A percentile compares a stretch with the other conserved stretches of the same genome.
Conservation (phyloP, 345 rosid species). For the Gynandropsis gynandra region DNA sequence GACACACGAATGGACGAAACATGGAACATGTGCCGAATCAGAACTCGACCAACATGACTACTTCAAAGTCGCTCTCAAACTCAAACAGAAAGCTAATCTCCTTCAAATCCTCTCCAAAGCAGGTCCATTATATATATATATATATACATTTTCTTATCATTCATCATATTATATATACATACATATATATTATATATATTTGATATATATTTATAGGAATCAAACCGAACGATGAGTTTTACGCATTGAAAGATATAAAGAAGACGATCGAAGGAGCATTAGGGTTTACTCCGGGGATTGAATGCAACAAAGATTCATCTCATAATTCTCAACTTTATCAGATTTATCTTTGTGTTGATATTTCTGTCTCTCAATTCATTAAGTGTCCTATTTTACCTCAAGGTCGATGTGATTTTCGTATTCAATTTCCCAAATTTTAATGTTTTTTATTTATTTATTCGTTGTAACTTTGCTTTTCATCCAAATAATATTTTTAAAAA, state of each 20-base stretch:
- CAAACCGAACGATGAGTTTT: conserved; percentile 54
- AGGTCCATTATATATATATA: conserved; percentile 27
- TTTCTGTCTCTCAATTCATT: conserved; percentile 54
- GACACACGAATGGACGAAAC: conserved; percentile 93
- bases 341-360: conserved; percentile 70
- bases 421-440: conserved; percentile 69
- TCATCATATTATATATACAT: background rate
- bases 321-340: conserved; percentile 59
- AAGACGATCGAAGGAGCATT: conserved; percentile 41
- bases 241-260: conserved; percentile 37
- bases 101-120: conserved; percentile 50
- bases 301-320: conserved; percentile 56
- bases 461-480: too few species aligned
- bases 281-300: conserved; percentile 54
- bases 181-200: background rate
- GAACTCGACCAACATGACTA: conserved; percentile 73
- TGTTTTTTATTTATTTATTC: background rate
- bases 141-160: background rate
- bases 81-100: conserved; percentile 59
- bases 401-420: conserved; percentile 39
- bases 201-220: conserved; percentile 41
- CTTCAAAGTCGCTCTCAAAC: conserved; percentile 59
- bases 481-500: too few species aligned
- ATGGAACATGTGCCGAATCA: conserved; percentile 86
- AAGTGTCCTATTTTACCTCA: conserved; percentile 55